Evolutionary conservation across 768 basidiomycete genomes (phyloP), one percentile per base, ranked within the genome.

Genomic region (Hypholoma fasciculare): DNA sequence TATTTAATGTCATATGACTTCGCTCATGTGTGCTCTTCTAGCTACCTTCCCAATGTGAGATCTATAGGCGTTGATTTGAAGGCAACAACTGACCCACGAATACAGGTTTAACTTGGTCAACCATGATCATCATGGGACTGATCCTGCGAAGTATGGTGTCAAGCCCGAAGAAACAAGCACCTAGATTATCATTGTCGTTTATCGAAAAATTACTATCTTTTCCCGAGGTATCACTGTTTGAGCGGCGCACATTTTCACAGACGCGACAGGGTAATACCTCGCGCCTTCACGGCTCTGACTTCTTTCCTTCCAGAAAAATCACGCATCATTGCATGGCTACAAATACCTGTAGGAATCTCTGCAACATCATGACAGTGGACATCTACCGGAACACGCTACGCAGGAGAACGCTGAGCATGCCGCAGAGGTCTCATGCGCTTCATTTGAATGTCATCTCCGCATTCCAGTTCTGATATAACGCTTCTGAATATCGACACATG

Each of bases 101-200:
- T 69, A 42, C 67, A 96, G 94, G 95, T 85, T 98, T 76, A 98
- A 98, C 78, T 78, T 98, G 49, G 95, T 96, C 65, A 90, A 96
- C 72, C 95, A 97, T 72, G 87, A 86, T 43, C 75, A 85, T 69
- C 95, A 96, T 68, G 94, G 94, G 2, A 86, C 87, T 8, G 90
- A 96, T 66, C 82, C 89, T 17, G 83, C 87, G 57, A 95, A 94
- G 72, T 97, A 96, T 61, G 79, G 76, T 23, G 78, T 78, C 46
- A 72, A 76, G 64, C 57, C 73, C 42, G 69, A 73, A 56, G 67
- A 71, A 57, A 62, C 72, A 26, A 64, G 58, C 56, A 64, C 64
- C 49, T 67, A 67, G 61, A 62, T 13, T n/a, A 16, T 23, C 54
- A 11, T 56, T 56, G 52, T 47, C 23, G n/a, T 37, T 6, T 17